phyloP scores from a whole-genome alignment of 345 rosid species.

The Brassica incana region DNA sequence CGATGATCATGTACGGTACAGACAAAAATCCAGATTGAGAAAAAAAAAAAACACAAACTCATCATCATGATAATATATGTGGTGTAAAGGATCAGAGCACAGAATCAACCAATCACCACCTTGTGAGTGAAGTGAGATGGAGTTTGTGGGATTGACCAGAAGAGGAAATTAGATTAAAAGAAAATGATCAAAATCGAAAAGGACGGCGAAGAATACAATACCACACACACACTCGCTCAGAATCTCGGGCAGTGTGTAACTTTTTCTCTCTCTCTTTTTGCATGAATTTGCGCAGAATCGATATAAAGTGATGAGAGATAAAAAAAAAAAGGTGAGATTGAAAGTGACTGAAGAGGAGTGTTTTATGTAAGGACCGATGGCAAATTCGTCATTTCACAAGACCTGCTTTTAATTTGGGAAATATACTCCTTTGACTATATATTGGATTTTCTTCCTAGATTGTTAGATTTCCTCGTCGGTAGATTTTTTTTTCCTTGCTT shows the following conservation, averaged over 20 bases:
- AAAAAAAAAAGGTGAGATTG: not conserved
- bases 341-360: not conserved
- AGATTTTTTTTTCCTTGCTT: not conserved
- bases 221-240: conserved; percentile 17
- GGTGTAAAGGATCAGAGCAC: not conserved
- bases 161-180: not conserved
- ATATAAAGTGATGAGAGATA: conserved; percentile 1
- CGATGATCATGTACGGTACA: not conserved
- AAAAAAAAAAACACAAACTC: not conserved
- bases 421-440: not conserved
- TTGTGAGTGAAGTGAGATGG: not conserved
- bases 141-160: conserved; percentile 4
- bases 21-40: conserved; percentile 13
- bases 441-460: not conserved
- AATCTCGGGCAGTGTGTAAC: conserved; percentile 35
- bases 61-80: not conserved
- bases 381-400: conserved; percentile 11
- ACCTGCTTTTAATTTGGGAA: not conserved
- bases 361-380: conserved; percentile 9
- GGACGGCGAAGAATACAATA: conserved; percentile 31
- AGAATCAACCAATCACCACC: conserved; percentile 9
- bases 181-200: conserved; percentile 15
- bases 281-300: conserved; percentile 30
- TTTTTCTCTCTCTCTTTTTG: conserved; percentile 21
- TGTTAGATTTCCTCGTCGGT: not conserved